Evolutionary conservation across 495 filamentous ascomycete genomes (phyloP), one percentile per base, ranked within the genome.

Genomic region (Tetracladium setigerum): DNA sequence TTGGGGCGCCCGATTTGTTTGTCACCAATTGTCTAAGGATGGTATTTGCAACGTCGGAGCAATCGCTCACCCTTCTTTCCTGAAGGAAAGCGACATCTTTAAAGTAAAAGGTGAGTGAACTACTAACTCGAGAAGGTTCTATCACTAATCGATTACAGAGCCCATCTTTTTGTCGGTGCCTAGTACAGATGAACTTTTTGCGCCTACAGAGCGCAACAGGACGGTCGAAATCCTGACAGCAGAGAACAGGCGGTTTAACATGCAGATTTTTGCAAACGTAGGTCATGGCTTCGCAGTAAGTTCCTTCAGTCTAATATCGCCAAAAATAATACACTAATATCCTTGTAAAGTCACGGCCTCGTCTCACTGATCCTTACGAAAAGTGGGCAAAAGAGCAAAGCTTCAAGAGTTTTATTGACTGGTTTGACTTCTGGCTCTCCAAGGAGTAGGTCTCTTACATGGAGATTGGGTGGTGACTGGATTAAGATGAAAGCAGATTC

Each of bases 221-320:
- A 77, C 76, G 13, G 72, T 82, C 57, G 73, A 70, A 2, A 78
- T 76, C 40, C 64, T 86, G 36, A 67, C 73, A 57, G 71, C 75
- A 55, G 63, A 66, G 38, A 63, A 62, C 30, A 69, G 77, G 56
- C 66, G 68, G 15, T 84, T 80, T 62, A 77, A 86, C 56, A 67
- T 82, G 50, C 78, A 76, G 62, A 60, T 86, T 33, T 84, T 74
- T 68, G 66, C 71, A 31, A 78, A 73, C 37, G 79, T 84, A 30
- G 53, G 57, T 22, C 82, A 85, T 57, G 82, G 82, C 16, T 86
- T 85, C 60, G 77, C 78, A 14, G 71, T 82, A 43, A 67, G 77
- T 10, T 65, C 62, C n/a, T n/a, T n/a, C n/a, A n/a, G n/a, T n/a
- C n/a, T n/a, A n/a, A n/a, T n/a, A n/a, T n/a, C n/a, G n/a, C n/a